phyloP scores from a whole-genome alignment of 192 early-diverging fungal genomes.

The Backusella circina region DNA sequence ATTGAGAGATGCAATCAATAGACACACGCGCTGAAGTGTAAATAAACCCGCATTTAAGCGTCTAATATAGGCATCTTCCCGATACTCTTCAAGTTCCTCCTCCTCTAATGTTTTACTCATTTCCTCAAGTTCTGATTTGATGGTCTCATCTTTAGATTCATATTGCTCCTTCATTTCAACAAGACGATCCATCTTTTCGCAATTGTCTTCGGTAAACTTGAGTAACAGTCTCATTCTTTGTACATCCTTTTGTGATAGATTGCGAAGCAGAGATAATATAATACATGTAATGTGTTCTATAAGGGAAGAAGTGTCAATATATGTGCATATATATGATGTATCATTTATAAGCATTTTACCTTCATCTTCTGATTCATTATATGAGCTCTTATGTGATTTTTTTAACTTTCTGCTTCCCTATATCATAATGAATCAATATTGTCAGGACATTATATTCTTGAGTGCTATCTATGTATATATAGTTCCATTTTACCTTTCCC shows the following conservation, averaged over 20 bases:
- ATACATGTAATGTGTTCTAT: conserved; percentile 86
- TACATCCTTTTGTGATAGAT: conserved; percentile 54
- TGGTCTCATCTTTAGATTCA: conserved; percentile 52
- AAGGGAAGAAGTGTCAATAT: background rate
- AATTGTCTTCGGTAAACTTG: conserved; percentile 83
- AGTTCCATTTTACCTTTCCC: conserved; percentile 68
- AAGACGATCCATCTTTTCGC: conserved; percentile 79
- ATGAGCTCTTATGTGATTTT: conserved; percentile 68
- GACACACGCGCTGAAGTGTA: conserved; percentile 68
- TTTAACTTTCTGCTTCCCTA: conserved; percentile 71
- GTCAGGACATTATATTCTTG: background rate
- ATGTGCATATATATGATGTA: background rate
- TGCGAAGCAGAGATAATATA: conserved; percentile 73
- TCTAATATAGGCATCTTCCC: conserved; percentile 63
- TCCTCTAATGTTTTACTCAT: conserved; percentile 42
- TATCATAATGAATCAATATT: no score
- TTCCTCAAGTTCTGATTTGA: conserved; percentile 52
- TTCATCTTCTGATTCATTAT: conserved; percentile 80
- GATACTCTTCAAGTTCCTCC: conserved; percentile 55
- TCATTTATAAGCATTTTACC: conserved; percentile 24
- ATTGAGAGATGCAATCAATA: conserved; percentile 64
- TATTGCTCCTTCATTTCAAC: conserved; percentile 75
- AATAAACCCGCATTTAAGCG: conserved; percentile 81
- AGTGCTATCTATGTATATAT: background rate
- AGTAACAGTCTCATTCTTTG: conserved; percentile 67